phyloP scores from a whole-genome alignment of 2,329 filamentous ascomycete genomes.

The Cryphonectria radicalis region DNA sequence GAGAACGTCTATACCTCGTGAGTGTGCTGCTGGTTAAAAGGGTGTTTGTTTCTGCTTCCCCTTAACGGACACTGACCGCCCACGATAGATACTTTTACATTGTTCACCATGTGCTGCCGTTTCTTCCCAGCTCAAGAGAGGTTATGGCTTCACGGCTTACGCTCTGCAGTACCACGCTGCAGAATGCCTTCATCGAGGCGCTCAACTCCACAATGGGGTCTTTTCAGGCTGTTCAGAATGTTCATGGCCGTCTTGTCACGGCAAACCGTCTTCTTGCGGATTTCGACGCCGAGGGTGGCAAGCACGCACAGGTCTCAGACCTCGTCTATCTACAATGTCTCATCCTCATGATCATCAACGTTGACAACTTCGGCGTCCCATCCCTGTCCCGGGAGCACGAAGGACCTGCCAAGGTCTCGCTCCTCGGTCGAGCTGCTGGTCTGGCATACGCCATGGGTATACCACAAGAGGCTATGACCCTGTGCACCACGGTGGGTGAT shows the following conservation, averaged over 20 bases:
- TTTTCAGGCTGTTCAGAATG: slow-evolving; percentile 43
- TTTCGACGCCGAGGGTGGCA: slow-evolving; percentile 52
- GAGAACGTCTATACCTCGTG: slow-evolving; percentile 53
- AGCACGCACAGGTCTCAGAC: slow-evolving; percentile 46
- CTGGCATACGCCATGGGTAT: slow-evolving; percentile 66
- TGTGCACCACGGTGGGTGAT: slow-evolving; percentile 52
- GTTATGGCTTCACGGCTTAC: slow-evolving; percentile 60
- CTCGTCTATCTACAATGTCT: slow-evolving; percentile 69
- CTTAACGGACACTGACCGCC: neutral
- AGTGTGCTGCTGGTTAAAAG: slow-evolving; percentile 30
- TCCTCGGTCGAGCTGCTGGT: slow-evolving; percentile 68
- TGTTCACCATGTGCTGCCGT: slow-evolving; percentile 69
- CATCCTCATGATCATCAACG: slow-evolving; percentile 68
- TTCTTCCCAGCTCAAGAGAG: slow-evolving; percentile 62
- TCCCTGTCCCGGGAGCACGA: slow-evolving; percentile 47
- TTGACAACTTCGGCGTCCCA: slow-evolving; percentile 58
- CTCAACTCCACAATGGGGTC: slow-evolving; percentile 63
- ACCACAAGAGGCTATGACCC: slow-evolving; percentile 39
- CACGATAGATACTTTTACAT: slow-evolving; percentile 61
- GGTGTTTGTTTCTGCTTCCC: too few species aligned
- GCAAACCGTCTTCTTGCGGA: slow-evolving; percentile 54
- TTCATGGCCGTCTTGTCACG: slow-evolving; percentile 46
- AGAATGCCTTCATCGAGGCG: slow-evolving; percentile 68
- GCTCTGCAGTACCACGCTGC: slow-evolving; percentile 59
- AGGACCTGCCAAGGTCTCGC: slow-evolving; percentile 55